phyloP scores from a whole-genome alignment of 495 filamentous ascomycete species.

The Staphylotrichum longicolle region DNA sequence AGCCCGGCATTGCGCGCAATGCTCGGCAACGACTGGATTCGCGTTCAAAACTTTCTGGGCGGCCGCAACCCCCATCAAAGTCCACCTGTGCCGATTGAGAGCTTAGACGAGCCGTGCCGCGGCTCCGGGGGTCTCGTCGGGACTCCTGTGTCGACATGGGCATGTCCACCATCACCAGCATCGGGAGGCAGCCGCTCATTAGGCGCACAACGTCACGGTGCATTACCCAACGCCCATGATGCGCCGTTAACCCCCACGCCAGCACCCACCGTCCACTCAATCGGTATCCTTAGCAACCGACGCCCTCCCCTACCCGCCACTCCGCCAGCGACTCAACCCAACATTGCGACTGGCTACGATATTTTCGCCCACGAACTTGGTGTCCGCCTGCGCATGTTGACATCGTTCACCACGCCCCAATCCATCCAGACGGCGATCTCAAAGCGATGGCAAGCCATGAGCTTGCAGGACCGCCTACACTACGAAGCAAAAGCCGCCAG shows the following conservation, averaged over 20 bases:
- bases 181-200: too few relatives aligned
- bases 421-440: background rate
- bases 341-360: background rate
- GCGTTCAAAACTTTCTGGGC: background rate
- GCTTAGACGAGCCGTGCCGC: background rate
- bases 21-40: conserved; percentile 4
- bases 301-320: background rate
- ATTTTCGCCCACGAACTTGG: conserved; percentile 4
- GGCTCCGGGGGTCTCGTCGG: too few relatives aligned
- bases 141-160: too few relatives aligned
- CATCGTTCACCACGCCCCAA: background rate
- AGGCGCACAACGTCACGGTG: too few relatives aligned
- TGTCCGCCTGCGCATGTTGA: background rate
- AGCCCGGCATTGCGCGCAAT: background rate
- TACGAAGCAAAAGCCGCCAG: background rate
- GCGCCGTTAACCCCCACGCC: too few relatives aligned
- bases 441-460: background rate
- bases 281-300: too few relatives aligned
- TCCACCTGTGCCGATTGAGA: background rate
- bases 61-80: background rate
- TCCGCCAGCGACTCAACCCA: background rate
- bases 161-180: too few relatives aligned
- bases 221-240: too few relatives aligned
- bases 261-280: too few relatives aligned
- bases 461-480: background rate